Evolutionary conservation across 202 grass and related monocot species (phyloP).

Genomic region (Carex sylvatica): DNA sequence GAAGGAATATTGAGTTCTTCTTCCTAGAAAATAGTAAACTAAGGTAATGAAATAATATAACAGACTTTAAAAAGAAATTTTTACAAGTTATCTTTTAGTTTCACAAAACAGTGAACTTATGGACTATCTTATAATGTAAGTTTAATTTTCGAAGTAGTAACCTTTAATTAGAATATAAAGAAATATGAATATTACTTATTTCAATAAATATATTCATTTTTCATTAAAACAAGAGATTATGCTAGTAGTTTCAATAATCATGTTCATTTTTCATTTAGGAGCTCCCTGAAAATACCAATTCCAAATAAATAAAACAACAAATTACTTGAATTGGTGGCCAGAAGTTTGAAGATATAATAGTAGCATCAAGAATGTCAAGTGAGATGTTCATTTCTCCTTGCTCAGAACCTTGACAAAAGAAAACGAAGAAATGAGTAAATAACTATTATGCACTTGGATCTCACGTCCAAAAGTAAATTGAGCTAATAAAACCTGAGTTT

Average conservation of each 20-base stretch:
- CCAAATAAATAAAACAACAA: conserved; percentile 18
- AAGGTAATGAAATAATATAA: conserved; percentile 30
- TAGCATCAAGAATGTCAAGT: conserved; percentile 85
- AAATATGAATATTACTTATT: conserved; percentile 6
- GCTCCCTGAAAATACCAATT: background rate
- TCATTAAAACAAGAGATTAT: background rate
- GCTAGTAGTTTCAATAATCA: conserved; percentile 13
- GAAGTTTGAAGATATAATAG: conserved; percentile 96
- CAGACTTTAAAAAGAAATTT: conserved; percentile 15
- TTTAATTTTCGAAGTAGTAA: background rate
- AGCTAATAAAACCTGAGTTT: background rate
- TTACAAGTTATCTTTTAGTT: background rate
- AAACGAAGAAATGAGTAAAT: conserved; percentile 27
- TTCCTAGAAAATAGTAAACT: conserved; percentile 44
- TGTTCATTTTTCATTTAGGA: background rate
- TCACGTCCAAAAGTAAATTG: conserved; percentile 9
- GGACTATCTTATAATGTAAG: background rate
- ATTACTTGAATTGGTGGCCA: conserved; percentile 97
- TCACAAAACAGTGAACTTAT: background rate
- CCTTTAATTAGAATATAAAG: conserved; percentile 1
- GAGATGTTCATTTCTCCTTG: conserved; percentile 55
- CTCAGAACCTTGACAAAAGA: conserved; percentile 45
- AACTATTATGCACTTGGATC: conserved; percentile 27
- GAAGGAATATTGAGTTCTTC: conserved; percentile 71
- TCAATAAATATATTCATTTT: conserved; percentile 20